Evolutionary conservation across 2,329 filamentous ascomycete species (phyloP).

Genomic region (Capronia epimyces): DNA sequence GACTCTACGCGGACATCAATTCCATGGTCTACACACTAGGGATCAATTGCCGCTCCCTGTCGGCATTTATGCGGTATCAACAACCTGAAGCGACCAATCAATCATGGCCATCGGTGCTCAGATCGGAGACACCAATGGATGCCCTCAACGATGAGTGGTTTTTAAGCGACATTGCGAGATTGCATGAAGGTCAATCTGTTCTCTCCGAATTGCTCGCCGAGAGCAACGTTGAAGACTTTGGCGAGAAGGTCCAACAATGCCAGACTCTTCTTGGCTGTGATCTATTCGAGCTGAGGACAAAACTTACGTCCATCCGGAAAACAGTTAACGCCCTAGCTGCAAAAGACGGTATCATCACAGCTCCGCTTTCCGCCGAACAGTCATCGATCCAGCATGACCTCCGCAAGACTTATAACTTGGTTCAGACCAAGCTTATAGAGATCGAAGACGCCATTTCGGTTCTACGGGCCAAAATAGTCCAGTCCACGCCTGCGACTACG

Average conservation of each 20-base stretch:
- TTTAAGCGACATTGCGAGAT: constrained; percentile 66
- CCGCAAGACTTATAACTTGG: constrained; percentile 65
- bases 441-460: constrained; percentile 74
- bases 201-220: constrained; percentile 61
- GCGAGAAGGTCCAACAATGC: constrained; percentile 63
- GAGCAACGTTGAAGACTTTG: constrained; percentile 62
- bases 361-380: constrained; percentile 80
- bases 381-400: constrained; percentile 77
- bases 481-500: constrained; percentile 48
- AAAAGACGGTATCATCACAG: constrained; percentile 60
- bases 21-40: constrained; percentile 93
- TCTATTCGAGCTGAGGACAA: constrained; percentile 64
- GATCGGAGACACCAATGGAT: constrained; percentile 52
- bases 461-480: constrained; percentile 70
- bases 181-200: constrained; percentile 61
- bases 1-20: constrained; percentile 48
- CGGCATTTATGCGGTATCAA: constrained; percentile 51
- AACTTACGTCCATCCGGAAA: constrained; percentile 71
- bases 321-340: constrained; percentile 66
- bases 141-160: constrained; percentile 70
- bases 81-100: constrained; percentile 46
- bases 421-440: constrained; percentile 69
- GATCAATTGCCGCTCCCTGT: constrained; percentile 67
- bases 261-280: constrained; percentile 62
- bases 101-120: constrained; percentile 42